A percentile compares a stretch with the other conserved stretches of the same genome.
These are phyloP conservation scores for Agrocybe praecox DNA, from an alignment of 768 basidiomycete genomes.

Conservation along the genomic window DNA sequence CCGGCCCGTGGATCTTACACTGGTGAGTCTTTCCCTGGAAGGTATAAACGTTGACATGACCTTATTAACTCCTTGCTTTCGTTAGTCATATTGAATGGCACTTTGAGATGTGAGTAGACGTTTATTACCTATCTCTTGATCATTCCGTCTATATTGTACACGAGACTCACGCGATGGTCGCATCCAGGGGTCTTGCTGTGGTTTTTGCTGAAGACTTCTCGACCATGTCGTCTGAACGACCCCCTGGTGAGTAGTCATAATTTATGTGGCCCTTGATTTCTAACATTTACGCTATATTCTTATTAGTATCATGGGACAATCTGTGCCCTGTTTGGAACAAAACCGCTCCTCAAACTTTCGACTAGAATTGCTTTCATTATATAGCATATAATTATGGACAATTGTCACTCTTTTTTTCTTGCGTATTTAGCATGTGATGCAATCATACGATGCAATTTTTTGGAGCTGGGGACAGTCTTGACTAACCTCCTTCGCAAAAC, in stretches of 20 bases:
- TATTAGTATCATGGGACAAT: constrained; percentile 24
- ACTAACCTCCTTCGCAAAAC: no score
- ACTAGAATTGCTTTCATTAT: neutral
- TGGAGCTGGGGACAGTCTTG: no score
- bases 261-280: neutral
- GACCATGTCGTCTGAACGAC: constrained; percentile 16
- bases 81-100: constrained; percentile 14
- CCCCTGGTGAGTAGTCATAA: constrained; percentile 16
- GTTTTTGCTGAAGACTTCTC: constrained; percentile 38
- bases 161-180: neutral
- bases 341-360: constrained; percentile 9
- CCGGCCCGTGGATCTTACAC: constrained; percentile 9
- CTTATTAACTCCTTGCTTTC: neutral
- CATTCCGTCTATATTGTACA: neutral
- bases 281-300: neutral
- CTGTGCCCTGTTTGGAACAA: constrained; percentile 36
- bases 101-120: constrained; percentile 2
- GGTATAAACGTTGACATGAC: neutral
- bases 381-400: neutral
- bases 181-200: constrained; percentile 34
- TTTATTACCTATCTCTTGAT: neutral
- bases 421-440: no score
- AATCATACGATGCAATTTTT: no score
- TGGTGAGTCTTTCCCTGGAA: neutral
- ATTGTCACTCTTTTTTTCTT: no score